These are phyloP conservation scores for Dendrobium huoshanense DNA, from an alignment of 106 monocot genomes.

Conservation along the genomic window DNA sequence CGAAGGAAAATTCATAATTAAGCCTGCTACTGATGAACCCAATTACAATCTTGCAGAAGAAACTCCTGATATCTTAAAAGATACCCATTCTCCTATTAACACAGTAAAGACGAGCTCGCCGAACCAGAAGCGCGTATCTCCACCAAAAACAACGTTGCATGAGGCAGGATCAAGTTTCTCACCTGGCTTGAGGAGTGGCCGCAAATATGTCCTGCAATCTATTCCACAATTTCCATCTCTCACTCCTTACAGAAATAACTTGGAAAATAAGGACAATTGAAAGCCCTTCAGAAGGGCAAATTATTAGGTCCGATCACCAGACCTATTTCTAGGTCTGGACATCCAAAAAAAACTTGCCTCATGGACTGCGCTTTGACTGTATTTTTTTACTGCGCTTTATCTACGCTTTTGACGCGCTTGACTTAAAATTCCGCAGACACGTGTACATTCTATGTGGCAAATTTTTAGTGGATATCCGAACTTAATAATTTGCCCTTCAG, in stretches of 20 bases:
- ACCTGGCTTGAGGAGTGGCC: slow-evolving; percentile 23
- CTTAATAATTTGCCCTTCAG: too few relatives aligned
- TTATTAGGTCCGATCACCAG: too few relatives aligned
- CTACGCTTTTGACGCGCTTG: too few relatives aligned
- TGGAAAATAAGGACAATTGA: neutral
- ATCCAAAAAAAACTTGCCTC: too few relatives aligned
- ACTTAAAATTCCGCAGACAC: too few relatives aligned
- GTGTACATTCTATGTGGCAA: too few relatives aligned
- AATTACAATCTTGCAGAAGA: slow-evolving; percentile 20
- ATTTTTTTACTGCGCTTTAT: too few relatives aligned
- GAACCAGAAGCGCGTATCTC: slow-evolving; percentile 59
- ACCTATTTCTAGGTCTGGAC: too few relatives aligned
- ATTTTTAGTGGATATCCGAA: too few relatives aligned
- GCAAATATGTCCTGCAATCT: slow-evolving; percentile 44
- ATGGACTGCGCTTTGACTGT: too few relatives aligned
- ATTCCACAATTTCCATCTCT: slow-evolving; percentile 56
- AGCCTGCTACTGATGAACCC: slow-evolving; percentile 22
- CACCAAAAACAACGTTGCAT: slow-evolving; percentile 18
- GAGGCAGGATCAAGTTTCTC: slow-evolving; percentile 22
- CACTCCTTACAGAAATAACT: slow-evolving; percentile 31
- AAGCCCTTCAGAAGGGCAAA: neutral
- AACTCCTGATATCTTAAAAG: slow-evolving; percentile 39
- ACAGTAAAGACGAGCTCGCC: slow-evolving; percentile 33
- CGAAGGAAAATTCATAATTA: slow-evolving; percentile 24
- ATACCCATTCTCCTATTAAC: slow-evolving; percentile 10